Conservation (phyloP, 2,329 filamentous ascomycete species). For the Dothistroma pini region DNA sequence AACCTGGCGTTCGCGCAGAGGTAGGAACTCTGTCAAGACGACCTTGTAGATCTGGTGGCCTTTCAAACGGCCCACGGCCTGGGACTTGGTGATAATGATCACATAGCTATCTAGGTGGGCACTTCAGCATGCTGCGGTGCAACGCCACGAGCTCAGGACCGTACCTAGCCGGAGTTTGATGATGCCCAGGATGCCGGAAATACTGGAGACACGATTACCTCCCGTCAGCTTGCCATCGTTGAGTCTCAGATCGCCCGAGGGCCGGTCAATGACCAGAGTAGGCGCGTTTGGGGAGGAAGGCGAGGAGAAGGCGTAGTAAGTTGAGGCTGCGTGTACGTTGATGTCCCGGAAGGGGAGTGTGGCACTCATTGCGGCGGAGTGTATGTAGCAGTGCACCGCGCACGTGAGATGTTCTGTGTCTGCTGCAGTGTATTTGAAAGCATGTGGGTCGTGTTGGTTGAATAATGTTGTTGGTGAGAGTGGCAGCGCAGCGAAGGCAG, state of each 20-base stretch:
- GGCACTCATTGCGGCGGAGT: slow-evolving; percentile 43
- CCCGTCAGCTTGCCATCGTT: slow-evolving; percentile 73
- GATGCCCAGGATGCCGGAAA: slow-evolving; percentile 90
- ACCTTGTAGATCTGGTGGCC: slow-evolving; percentile 97
- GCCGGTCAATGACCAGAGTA: slow-evolving; percentile 83
- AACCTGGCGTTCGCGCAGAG: slow-evolving; percentile 85
- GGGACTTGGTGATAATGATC: slow-evolving; percentile 90
- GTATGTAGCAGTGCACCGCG: neutral
- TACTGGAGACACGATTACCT: slow-evolving; percentile 83
- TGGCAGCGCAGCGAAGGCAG: neutral
- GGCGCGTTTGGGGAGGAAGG: slow-evolving; percentile 88
- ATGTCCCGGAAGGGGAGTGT: slow-evolving; percentile 85
- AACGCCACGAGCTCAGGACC: slow-evolving; percentile 19
- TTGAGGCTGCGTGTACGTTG: slow-evolving; percentile 87
- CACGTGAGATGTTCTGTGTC: neutral
- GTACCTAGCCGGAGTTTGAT: slow-evolving; percentile 89
- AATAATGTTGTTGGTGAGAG: neutral
- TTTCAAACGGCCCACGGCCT: slow-evolving; percentile 84
- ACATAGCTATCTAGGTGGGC: slow-evolving; percentile 80
- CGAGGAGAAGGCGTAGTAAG: slow-evolving; percentile 94
- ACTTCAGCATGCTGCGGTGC: slow-evolving; percentile 11
- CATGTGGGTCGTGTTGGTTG: neutral
- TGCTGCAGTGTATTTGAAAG: neutral
- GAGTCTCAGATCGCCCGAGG: slow-evolving; percentile 84
- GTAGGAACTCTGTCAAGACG: slow-evolving; percentile 84